Conservation (phyloP, 192 early-diverging fungal species). For the Coemansia erecta region DNA sequence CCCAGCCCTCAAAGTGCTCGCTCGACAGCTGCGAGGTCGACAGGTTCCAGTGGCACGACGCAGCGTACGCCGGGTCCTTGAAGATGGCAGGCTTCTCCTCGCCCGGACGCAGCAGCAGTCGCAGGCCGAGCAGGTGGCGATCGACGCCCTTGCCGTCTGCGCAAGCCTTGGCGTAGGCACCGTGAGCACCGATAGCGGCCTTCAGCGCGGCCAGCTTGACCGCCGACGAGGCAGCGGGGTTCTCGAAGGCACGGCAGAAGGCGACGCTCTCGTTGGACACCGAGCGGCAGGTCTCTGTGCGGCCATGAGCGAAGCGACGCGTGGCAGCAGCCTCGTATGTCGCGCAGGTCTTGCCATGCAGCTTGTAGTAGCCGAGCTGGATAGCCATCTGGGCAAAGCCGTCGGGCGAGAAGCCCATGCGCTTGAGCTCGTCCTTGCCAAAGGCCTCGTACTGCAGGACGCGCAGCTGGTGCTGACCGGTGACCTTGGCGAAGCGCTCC, state of each 20-base stretch:
- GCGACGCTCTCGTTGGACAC: slow-evolving; percentile 71
- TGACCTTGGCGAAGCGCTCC: slow-evolving; percentile 74
- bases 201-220: slow-evolving; percentile 69
- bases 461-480: slow-evolving; percentile 78
- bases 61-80: slow-evolving; percentile 74
- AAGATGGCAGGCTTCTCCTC: slow-evolving; percentile 85
- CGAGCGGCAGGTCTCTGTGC: slow-evolving; percentile 90
- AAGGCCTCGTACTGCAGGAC: slow-evolving; percentile 83
- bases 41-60: slow-evolving; percentile 85
- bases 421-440: slow-evolving; percentile 94
- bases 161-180: slow-evolving; percentile 77
- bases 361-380: slow-evolving; percentile 95
- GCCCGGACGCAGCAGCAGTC: slow-evolving; percentile 66
- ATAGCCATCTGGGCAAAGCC: slow-evolving; percentile 89
- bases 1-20: slow-evolving; percentile 92
- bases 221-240: slow-evolving; percentile 52
- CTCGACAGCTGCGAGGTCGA: slow-evolving; percentile 90
- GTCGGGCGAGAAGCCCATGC: slow-evolving; percentile 75
- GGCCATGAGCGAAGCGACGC: slow-evolving; percentile 85
- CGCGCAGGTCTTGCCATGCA: slow-evolving; percentile 72
- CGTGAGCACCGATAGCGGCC: slow-evolving; percentile 76
- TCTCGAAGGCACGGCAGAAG: slow-evolving; percentile 85
- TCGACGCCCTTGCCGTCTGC: slow-evolving; percentile 87
- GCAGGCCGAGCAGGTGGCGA: slow-evolving; percentile 83
- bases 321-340: slow-evolving; percentile 94